These are phyloP conservation scores for Xerocomellus chrysenteron DNA, from an alignment of 768 basidiomycete genomes.

Conservation along the genomic window DNA sequence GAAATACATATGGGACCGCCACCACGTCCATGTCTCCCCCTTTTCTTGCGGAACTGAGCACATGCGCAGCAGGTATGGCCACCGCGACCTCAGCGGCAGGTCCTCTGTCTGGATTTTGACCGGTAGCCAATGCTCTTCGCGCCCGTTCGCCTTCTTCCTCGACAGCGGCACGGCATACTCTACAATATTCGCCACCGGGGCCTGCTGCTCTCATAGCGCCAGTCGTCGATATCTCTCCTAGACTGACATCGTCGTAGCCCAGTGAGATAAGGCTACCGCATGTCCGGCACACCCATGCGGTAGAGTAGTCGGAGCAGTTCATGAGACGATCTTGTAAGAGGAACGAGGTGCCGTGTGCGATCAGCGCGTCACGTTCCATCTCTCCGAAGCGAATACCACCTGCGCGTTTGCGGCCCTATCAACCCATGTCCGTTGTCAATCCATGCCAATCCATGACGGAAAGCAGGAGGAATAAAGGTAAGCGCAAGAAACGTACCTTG, in stretches of 20 bases:
- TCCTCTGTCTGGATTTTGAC: conserved; percentile 42
- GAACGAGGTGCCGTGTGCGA: conserved; percentile 98
- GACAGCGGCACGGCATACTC: conserved; percentile 79
- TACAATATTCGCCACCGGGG: conserved; percentile 90
- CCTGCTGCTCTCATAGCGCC: conserved; percentile 58
- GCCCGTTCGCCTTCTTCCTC: conserved; percentile 63
- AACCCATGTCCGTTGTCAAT: conserved; percentile 5
- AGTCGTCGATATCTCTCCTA: conserved; percentile 59
- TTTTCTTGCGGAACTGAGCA: conserved; percentile 56
- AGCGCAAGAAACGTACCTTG: conserved; percentile 58
- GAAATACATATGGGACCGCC: conserved; percentile 93
- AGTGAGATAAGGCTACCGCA: conserved; percentile 96
- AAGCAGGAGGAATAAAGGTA: neutral
- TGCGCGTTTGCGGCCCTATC: conserved; percentile 92
- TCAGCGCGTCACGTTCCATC: conserved; percentile 99
- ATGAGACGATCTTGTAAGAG: conserved; percentile 96
- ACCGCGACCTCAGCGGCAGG: conserved; percentile 57
- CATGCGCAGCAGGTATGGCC: conserved; percentile 64
- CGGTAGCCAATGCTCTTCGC: conserved; percentile 58
- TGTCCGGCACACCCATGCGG: conserved; percentile 96
- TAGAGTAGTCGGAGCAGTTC: conserved; percentile 99
- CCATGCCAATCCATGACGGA: neutral
- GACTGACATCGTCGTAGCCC: conserved; percentile 86
- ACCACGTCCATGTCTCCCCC: conserved; percentile 91
- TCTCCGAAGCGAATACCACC: conserved; percentile 99